These are phyloP conservation scores for Amyloporia xantha DNA, from an alignment of 768 basidiomycete genomes.

Conservation along the genomic window DNA sequence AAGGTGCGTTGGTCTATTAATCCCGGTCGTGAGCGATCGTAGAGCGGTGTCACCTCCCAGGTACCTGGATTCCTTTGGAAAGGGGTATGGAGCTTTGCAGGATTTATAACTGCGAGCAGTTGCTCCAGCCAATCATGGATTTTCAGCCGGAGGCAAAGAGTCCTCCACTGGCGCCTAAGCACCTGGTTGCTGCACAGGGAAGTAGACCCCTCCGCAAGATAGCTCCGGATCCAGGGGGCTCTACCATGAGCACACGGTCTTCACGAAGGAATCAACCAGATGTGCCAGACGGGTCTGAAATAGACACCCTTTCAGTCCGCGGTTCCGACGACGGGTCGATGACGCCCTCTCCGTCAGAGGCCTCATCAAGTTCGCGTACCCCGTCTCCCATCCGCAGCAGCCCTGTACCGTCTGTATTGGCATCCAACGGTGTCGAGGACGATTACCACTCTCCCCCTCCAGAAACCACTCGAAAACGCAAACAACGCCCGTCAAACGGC, in stretches of 20 bases:
- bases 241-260: constrained; percentile 49
- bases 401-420: constrained; percentile 39
- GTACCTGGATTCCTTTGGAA: constrained; percentile 97
- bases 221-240: constrained; percentile 22
- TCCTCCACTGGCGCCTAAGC: constrained; percentile 94
- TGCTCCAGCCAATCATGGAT: constrained; percentile 90
- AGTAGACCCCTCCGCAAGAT: constrained; percentile 37
- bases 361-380: constrained; percentile 84
- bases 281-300: constrained; percentile 49
- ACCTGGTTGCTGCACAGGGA: constrained; percentile 70
- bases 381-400: constrained; percentile 80
- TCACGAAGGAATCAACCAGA: constrained; percentile 48
- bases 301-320: constrained; percentile 56
- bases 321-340: constrained; percentile 85
- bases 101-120: constrained; percentile 87
- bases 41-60: no score
- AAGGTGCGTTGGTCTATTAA: no score
- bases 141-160: constrained; percentile 86
- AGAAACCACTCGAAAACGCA: constrained; percentile 37
- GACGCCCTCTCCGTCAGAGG: constrained; percentile 84
- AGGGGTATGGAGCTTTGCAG: constrained; percentile 79
- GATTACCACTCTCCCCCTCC: constrained; percentile 29
- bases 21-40: no score
- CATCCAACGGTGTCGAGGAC: constrained; percentile 35
- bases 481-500: constrained; percentile 41